These are phyloP conservation scores for Cubamyces sp. DNA, from an alignment of 768 basidiomycete species.

Conservation along the genomic window DNA sequence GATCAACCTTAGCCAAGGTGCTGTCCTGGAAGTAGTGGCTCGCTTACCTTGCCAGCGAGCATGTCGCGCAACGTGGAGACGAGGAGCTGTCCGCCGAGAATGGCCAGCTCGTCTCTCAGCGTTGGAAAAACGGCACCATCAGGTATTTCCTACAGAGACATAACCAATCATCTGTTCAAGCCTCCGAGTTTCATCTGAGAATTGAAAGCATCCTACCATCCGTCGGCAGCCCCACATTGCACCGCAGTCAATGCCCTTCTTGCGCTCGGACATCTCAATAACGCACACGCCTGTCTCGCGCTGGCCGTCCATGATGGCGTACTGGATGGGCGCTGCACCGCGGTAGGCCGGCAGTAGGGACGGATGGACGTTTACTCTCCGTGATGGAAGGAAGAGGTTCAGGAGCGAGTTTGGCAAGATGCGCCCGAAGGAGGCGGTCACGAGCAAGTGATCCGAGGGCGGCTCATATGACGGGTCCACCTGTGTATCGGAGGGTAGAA, in stretches of 20 bases:
- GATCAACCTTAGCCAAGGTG: not conserved
- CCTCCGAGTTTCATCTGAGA: not conserved
- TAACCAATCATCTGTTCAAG: not conserved
- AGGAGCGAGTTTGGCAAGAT: conserved; percentile 73
- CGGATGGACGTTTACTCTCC: conserved; percentile 86
- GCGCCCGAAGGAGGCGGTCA: conserved; percentile 92
- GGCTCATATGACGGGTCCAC: conserved; percentile 40
- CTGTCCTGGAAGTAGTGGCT: not conserved
- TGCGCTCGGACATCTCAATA: conserved; percentile 71
- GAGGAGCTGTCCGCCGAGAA: conserved; percentile 68
- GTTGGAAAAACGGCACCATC: conserved; percentile 52
- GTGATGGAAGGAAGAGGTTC: conserved; percentile 55
- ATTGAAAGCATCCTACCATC: conserved; percentile 48
- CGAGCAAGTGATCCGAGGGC: conserved; percentile 56
- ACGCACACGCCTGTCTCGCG: conserved; percentile 79
- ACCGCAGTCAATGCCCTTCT: conserved; percentile 79
- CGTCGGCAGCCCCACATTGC: conserved; percentile 59
- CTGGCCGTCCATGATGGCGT: conserved; percentile 70
- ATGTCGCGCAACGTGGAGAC: conserved; percentile 72
- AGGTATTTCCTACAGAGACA: conserved; percentile 52
- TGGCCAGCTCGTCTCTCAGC: conserved; percentile 63
- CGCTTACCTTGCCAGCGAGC: conserved; percentile 43
- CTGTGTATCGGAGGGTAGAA: conserved; percentile 40
- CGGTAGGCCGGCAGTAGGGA: conserved; percentile 85
- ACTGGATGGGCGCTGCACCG: conserved; percentile 92